phyloP scores from a whole-genome alignment of 352 stramenopile genomes.

The Phytophthora vignae region DNA sequence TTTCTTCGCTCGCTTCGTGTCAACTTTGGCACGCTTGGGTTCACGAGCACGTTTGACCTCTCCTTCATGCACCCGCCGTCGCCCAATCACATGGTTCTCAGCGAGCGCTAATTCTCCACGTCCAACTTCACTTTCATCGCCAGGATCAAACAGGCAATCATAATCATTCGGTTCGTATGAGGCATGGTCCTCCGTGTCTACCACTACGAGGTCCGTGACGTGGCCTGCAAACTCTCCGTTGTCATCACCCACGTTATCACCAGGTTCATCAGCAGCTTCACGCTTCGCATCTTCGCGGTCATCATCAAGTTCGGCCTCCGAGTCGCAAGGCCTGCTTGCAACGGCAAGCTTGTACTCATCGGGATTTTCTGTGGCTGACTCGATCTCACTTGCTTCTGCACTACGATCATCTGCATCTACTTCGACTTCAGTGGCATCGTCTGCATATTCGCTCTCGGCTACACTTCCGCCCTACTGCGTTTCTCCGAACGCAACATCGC shows the following conservation, averaged over 20 bases:
- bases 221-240: background rate
- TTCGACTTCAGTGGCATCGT: background rate
- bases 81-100: background rate
- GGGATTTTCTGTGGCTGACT: background rate
- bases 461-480: conserved; percentile 14
- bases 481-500: conserved; percentile 10
- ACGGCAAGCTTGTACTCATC: background rate
- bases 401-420: background rate
- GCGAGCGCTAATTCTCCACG: background rate
- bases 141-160: conserved; percentile 10
- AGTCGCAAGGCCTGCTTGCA: background rate
- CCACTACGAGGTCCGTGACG: conserved; percentile 5
- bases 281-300: background rate
- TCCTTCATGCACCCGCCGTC: background rate
- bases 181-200: background rate
- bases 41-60: background rate
- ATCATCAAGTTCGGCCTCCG: background rate
- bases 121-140: background rate
- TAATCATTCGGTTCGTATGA: background rate
- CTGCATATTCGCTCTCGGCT: background rate
- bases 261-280: background rate
- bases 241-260: background rate
- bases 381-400: background rate
- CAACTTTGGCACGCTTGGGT: conserved; percentile 2
- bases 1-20: background rate